Percentiles rank a stretch among this genome's conserved stretches.
These are phyloP conservation scores for Diplodia mutila DNA, from an alignment of 2,329 filamentous ascomycete species.

Conservation along the genomic window DNA sequence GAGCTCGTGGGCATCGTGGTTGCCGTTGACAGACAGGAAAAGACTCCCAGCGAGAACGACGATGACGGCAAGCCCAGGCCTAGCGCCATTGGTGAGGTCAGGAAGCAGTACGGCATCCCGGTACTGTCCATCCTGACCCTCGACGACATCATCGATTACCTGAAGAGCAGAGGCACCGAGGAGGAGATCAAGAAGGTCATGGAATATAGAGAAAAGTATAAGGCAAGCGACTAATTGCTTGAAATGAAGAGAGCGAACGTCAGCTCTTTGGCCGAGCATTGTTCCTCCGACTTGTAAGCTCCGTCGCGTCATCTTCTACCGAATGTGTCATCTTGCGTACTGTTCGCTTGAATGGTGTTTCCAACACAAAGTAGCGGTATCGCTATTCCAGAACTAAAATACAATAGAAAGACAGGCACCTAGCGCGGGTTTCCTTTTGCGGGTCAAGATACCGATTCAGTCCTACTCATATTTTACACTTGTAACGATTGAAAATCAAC, in stretches of 20 bases:
- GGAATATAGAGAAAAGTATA: conserved; percentile 47
- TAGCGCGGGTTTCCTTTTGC: no score
- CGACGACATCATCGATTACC: conserved; percentile 68
- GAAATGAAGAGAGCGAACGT: background rate
- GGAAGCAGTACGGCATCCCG: conserved; percentile 80
- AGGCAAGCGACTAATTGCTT: conserved; percentile 40
- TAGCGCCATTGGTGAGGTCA: conserved; percentile 85
- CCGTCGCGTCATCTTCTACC: no score
- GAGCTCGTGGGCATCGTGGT: conserved; percentile 85
- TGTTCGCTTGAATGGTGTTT: no score
- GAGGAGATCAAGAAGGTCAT: conserved; percentile 50
- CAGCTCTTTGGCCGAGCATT: background rate
- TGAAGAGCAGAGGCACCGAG: conserved; percentile 49
- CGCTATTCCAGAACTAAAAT: no score
- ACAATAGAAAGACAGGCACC: no score
- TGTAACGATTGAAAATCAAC: no score
- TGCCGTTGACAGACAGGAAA: conserved; percentile 85
- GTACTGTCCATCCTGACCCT: conserved; percentile 83
- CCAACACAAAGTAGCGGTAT: no score
- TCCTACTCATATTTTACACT: no score
- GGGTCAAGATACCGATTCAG: no score
- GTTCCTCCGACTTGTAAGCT: background rate
- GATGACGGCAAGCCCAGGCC: conserved; percentile 71
- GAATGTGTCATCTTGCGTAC: no score
- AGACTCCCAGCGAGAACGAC: conserved; percentile 62